Percentiles rank a stretch among this genome's conserved stretches.
Conservation (phyloP, 805 yeast species). For the Candida awuae region DNA sequence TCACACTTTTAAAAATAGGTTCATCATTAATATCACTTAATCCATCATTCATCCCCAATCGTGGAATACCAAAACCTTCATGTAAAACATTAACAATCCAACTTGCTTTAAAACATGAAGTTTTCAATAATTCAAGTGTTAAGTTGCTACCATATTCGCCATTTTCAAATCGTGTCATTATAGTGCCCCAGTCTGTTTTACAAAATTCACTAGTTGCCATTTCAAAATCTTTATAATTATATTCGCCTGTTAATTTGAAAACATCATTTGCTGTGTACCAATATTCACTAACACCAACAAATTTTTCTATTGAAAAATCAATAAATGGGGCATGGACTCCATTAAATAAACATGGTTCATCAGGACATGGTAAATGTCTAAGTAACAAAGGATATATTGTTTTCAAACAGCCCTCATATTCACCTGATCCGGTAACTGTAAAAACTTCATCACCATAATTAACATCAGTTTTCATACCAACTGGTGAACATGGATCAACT, state of each 20-base stretch:
- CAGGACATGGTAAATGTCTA: slow-evolving; percentile 74
- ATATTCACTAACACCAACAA: slow-evolving; percentile 91
- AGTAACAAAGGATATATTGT: slow-evolving; percentile 69
- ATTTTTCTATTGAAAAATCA: slow-evolving; percentile 69
- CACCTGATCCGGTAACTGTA: slow-evolving; percentile 65
- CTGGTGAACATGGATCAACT: slow-evolving; percentile 77
- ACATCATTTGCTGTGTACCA: slow-evolving; percentile 96
- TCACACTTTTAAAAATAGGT: slow-evolving; percentile 63
- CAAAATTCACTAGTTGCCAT: slow-evolving; percentile 65
- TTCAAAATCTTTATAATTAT: slow-evolving; percentile 65
- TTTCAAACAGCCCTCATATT: slow-evolving; percentile 64
- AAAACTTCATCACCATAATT: slow-evolving; percentile 40
- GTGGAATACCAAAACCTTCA: slow-evolving; percentile 86
- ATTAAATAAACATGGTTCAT: slow-evolving; percentile 85
- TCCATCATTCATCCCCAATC: slow-evolving; percentile 45
- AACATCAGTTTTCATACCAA: slow-evolving; percentile 44
- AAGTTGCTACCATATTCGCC: slow-evolving; percentile 54
- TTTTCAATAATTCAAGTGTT: slow-evolving; percentile 47
- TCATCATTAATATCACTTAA: slow-evolving; percentile 10
- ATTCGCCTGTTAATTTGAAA: slow-evolving; percentile 81
- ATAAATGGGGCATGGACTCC: slow-evolving; percentile 92
- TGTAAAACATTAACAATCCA: slow-evolving; percentile 89
- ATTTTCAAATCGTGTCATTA: slow-evolving; percentile 38
- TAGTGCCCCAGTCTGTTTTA: slow-evolving; percentile 58
- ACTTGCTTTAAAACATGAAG: slow-evolving; percentile 88